Conservation (phyloP, 2,329 filamentous ascomycete genomes). For the Camillea tinctor region DNA sequence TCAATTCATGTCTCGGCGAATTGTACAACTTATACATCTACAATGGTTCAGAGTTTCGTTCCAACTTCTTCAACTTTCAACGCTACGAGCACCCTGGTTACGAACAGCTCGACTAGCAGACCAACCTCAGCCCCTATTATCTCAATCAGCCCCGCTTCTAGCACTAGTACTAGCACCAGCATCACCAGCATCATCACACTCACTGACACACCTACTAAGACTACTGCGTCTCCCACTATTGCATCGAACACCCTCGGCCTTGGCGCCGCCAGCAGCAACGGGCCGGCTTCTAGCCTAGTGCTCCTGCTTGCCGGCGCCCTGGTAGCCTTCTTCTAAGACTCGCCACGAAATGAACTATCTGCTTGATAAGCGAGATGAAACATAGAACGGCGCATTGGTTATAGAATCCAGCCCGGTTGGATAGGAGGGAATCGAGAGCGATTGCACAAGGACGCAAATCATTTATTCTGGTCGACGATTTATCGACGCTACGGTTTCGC, state of each 20-base stretch:
- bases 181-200: background rate
- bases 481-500: background rate
- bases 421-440: background rate
- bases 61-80: conserved; percentile 7
- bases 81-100: conserved; percentile 1
- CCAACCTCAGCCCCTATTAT: conserved; percentile 1
- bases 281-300: conserved; percentile 3
- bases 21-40: conserved; percentile 11
- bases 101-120: background rate
- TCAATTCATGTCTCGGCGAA: background rate
- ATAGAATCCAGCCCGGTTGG: background rate
- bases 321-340: conserved; percentile 5
- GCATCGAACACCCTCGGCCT: conserved; percentile 1
- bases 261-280: conserved; percentile 2
- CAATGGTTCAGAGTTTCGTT: background rate
- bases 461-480: background rate
- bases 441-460: background rate
- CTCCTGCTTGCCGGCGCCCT: conserved; percentile 13
- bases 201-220: background rate
- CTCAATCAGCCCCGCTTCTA: conserved; percentile 1
- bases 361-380: background rate
- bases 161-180: background rate
- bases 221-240: background rate
- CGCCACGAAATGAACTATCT: background rate
- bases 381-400: background rate